Percentiles rank a stretch among this genome's conserved stretches.
These are phyloP conservation scores for Pseudevernia furfuracea DNA, from an alignment of 495 filamentous ascomycete species.

Conservation along the genomic window DNA sequence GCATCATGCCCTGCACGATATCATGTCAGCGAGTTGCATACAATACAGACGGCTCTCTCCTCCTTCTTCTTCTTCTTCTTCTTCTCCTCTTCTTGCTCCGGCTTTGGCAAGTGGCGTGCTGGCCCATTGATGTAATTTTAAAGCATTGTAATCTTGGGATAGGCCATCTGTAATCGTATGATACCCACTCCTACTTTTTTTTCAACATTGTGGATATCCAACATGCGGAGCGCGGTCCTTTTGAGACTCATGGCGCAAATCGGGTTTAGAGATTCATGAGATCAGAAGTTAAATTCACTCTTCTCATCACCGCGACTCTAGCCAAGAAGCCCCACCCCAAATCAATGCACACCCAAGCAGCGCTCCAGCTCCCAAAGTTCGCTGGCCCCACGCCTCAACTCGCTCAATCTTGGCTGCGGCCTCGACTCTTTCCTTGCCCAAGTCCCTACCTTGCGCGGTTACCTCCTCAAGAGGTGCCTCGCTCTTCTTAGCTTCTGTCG, in stretches of 20 bases:
- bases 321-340: conserved; percentile 27
- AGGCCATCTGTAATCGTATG: not conserved
- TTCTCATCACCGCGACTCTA: conserved; percentile 14
- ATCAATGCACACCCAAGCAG: conserved; percentile 25
- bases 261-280: not conserved
- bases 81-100: not conserved
- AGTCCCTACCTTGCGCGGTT: not conserved
- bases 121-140: not conserved
- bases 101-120: too few species aligned
- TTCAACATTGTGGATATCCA: not conserved
- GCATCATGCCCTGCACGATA: not conserved
- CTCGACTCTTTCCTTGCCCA: conserved; percentile 1
- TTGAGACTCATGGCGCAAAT: not conserved
- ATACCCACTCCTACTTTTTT: conserved; percentile 7
- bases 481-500: conserved; percentile 7
- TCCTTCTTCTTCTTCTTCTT: too few species aligned
- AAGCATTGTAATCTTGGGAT: not conserved
- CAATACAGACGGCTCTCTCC: too few species aligned
- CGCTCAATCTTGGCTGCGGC: conserved; percentile 24
- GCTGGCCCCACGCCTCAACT: conserved; percentile 23
- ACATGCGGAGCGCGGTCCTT: not conserved
- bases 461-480: conserved; percentile 2
- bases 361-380: conserved; percentile 19
- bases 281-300: not conserved
- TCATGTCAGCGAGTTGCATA: not conserved